Base-by-base conservation (phyloP, 2,329 filamentous ascomycete species). In the Botrytis byssoidea region DNA sequence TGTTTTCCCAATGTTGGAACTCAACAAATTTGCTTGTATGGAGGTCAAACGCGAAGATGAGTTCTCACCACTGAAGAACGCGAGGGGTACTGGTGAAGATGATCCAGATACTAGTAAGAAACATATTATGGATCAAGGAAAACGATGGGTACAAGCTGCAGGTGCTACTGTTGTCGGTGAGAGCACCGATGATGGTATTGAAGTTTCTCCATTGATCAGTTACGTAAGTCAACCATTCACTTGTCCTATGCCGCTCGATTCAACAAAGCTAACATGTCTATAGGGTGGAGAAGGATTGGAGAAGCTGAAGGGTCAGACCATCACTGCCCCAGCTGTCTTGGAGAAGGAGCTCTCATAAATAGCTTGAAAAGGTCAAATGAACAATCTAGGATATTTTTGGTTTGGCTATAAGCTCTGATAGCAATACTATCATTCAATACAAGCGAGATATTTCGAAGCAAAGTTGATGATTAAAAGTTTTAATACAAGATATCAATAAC, bases 31-130 rank as follows among this genome's bases (percentile, higher is more conserved):
- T 81, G 96, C 95, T 37, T 97, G 91, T 83, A 92, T 98, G 85
- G 96, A 99, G 85, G 96, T 99, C 70, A 93, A 91, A 83, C 93
- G 96, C 75, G 95, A 98, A 85, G 96, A 99, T 79, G 96, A 99
- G 85, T 99, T 99, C 86, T 98, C 94, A 42, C 96, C 96, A 7
- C 86, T 99, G 78, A 99, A 99, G 90, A 99, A 99, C 81, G 89
- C 87, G 48, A 88, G 86, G 76, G 93, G 94, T 72, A 94, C 93
- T 59, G 93, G 93, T 46, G 93, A 97, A 84, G 96, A 99, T 81
- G 94, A 98, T 82, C 93, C 94, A 18, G 94, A 97, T 78, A 99
- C 96, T 69, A 97, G 94, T 87, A 93, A 91, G 84, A 87, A 86
- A 77, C 94, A 98, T 82, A 97, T 98, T 81, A 92, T 97, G 90